Evolutionary conservation across 2,329 filamentous ascomycete genomes (phyloP), one percentile per base, ranked within the genome.

Genomic region (Aspergillus sp.): DNA sequence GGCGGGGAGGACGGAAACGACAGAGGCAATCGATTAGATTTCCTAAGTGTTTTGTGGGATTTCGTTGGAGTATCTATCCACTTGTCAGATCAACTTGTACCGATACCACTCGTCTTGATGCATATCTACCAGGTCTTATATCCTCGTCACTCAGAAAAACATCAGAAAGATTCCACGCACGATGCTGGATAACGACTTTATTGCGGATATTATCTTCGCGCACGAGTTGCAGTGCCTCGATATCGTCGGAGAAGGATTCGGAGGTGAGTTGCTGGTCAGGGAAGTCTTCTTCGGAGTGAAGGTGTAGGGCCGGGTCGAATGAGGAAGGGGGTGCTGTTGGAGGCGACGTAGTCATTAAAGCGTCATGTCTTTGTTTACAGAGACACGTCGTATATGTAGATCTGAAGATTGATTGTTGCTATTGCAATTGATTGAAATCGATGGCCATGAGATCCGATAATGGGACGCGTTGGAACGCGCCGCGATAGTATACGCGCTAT

Each of bases 221-320:
- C 44, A 64, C 54, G 5, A 61, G 47, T 33, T 71, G 49, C 19
- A 72, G 58, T 43, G 66, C 69, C 52, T 72, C 68, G 44, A 71
- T 43, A 20, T 72, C 69, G 60, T 71, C 68, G 44, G 61, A 61
- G 52, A 67, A 67, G 45, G 62, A 60, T 46, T 65, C 60, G n/a
- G 61, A 67, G 13, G 58, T 61, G 13, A 57, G 59, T 33, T 53
- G 48, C 17, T 45, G 53, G n/a, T 52, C 53, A 15, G 41, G 22
- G 25, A 30, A 30, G 22, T 32, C 42, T 33, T 44, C 60, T 22
- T 78, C 73, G 46, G 75, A 77, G 53, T 75, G 69, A 20, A 76
- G 65, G 50, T 74, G 63, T 25, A 78, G 52, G 38, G 74, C 73
- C 39, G 75, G 75, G 51, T 79, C 76, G 49, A 77, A 78, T 4